These are phyloP conservation scores for Solanum sejunctum DNA, from an alignment of 257 asterid genomes.

Conservation along the genomic window DNA sequence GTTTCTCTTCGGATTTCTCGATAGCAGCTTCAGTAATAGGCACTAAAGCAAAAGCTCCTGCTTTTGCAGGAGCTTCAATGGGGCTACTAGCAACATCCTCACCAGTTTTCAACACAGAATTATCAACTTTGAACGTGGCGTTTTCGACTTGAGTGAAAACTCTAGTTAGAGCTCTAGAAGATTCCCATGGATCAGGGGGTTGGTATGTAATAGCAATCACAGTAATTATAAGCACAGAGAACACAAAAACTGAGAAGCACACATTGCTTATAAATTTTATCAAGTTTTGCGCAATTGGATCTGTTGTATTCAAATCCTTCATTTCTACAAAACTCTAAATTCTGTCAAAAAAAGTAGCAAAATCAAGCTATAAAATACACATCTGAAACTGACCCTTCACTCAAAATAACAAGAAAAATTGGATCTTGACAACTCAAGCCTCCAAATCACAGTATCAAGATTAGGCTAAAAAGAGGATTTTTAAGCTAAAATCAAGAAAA, in stretches of 20 bases:
- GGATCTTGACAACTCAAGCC: background rate
- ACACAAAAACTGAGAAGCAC: constrained; percentile 89
- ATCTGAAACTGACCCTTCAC: background rate
- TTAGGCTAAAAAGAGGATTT: constrained; percentile 11
- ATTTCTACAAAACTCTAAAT: constrained; percentile 16
- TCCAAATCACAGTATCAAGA: background rate
- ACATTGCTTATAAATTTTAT: constrained; percentile 78
- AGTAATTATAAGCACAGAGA: constrained; percentile 76
- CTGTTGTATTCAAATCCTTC: constrained; percentile 59
- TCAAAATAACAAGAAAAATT: background rate
- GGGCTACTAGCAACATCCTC: constrained; percentile 69
- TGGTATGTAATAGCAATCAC: constrained; percentile 90
- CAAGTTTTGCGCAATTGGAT: constrained; percentile 81
- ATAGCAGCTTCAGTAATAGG: constrained; percentile 55
- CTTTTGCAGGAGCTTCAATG: constrained; percentile 17
- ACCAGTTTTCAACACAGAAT: constrained; percentile 82
- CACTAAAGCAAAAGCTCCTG: constrained; percentile 15
- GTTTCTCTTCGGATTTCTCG: constrained; percentile 41
- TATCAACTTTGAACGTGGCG: constrained; percentile 75
- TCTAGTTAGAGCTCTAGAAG: constrained; percentile 82
- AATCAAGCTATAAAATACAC: background rate
- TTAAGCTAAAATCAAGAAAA: background rate
- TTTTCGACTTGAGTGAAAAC: constrained; percentile 67
- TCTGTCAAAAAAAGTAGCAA: background rate
- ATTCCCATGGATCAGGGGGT: constrained; percentile 99